Conservation (phyloP, 208 protist species). For the Phytomonas serpens region DNA sequence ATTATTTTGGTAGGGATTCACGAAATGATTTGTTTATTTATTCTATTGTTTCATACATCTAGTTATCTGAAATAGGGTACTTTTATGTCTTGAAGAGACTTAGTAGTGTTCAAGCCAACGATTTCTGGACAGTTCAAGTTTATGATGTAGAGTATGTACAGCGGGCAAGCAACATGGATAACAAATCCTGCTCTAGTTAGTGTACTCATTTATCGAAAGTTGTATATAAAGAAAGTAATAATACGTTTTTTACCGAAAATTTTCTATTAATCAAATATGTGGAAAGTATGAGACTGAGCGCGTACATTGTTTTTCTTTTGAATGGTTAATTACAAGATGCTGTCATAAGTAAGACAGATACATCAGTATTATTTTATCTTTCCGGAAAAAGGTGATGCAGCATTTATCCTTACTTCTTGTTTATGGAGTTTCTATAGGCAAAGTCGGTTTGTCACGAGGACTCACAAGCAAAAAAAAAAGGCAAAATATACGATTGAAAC, state of each 20-base stretch:
- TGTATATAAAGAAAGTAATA: not conserved
- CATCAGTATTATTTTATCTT: not conserved
- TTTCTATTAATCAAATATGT: not conserved
- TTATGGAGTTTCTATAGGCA: not conserved
- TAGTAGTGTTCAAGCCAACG: not conserved
- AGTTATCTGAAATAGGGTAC: not conserved
- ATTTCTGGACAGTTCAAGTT: not conserved
- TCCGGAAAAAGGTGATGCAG: not conserved
- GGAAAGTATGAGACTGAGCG: not conserved
- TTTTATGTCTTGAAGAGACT: not conserved
- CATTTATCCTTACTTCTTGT: not conserved
- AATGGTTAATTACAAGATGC: not conserved
- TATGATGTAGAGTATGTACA: not conserved
- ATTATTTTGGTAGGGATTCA: not conserved
- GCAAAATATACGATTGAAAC: not conserved
- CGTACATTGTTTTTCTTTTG: not conserved
- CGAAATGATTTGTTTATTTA: not conserved
- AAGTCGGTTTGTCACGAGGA: not conserved
- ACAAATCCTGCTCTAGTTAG: not conserved
- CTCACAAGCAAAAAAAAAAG: not conserved
- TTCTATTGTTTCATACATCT: not conserved
- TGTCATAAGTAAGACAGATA: not conserved
- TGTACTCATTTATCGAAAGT: not conserved
- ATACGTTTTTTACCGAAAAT: not conserved
- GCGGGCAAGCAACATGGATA: not conserved